Percentiles rank a stretch among this genome's conserved stretches.
Conservation (phyloP, 352 stramenopile genomes). For the Phytopythium mirpurense region DNA sequence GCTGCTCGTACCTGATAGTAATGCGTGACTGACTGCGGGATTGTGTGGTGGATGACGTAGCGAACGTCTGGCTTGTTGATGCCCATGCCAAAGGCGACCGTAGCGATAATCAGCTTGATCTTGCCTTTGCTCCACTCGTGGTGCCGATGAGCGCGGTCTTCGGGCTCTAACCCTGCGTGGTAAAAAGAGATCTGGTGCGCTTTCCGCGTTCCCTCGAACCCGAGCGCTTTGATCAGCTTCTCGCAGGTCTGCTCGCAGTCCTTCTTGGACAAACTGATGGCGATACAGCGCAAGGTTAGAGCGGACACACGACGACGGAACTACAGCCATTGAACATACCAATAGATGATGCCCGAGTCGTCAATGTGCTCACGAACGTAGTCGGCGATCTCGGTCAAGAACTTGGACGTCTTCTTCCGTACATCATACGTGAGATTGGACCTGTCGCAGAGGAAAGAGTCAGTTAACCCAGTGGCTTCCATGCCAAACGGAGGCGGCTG, state of each 20-base stretch:
- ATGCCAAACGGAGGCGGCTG: background rate
- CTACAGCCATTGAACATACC: constrained; percentile 23
- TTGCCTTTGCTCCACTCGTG: constrained; percentile 88
- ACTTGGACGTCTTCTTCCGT: constrained; percentile 73
- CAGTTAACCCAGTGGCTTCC: background rate
- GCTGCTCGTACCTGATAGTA: constrained; percentile 74
- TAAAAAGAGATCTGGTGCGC: constrained; percentile 79
- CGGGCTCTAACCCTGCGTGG: constrained; percentile 69
- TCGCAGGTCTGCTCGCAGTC: constrained; percentile 81
- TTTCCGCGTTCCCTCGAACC: constrained; percentile 65
- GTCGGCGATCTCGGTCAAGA: constrained; percentile 73
- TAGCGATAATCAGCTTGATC: constrained; percentile 88
- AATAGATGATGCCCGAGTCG: constrained; percentile 88
- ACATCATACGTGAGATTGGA: constrained; percentile 84
- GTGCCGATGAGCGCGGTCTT: constrained; percentile 71
- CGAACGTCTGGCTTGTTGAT: constrained; percentile 89
- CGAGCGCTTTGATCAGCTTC: constrained; percentile 75
- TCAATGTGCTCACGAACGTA: constrained; percentile 80
- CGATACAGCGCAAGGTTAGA: constrained; percentile 4
- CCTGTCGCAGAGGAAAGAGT: constrained; percentile 16
- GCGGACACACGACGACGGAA: background rate
- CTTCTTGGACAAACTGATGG: constrained; percentile 75
- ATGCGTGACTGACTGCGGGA: constrained; percentile 85
- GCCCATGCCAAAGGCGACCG: constrained; percentile 86
- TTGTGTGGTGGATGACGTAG: constrained; percentile 88